Evolutionary conservation across 768 basidiomycete genomes (phyloP).

Genomic region (Cystobasidium onofrii): DNA sequence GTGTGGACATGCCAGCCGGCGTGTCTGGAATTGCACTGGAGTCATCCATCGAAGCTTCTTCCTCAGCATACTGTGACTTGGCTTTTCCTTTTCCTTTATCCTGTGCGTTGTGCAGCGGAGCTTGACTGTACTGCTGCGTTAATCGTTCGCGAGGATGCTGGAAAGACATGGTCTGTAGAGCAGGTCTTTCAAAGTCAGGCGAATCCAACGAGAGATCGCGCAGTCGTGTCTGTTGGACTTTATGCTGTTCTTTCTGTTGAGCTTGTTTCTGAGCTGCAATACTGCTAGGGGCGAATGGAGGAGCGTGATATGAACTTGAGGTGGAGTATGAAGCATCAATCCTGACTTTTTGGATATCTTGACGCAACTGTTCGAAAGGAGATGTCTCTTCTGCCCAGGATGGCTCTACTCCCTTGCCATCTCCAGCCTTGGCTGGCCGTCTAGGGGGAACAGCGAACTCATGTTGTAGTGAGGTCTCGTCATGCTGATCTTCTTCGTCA

Average conservation of each 20-base stretch:
- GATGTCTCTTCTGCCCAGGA: conserved; percentile 28
- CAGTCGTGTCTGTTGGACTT: conserved; percentile 9
- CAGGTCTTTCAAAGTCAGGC: conserved; percentile 38
- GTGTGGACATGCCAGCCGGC: conserved; percentile 6
- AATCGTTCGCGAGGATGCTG: not conserved
- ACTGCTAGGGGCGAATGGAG: conserved; percentile 9
- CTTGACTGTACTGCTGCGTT: conserved; percentile 1
- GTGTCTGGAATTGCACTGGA: not conserved
- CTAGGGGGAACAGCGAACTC: not conserved
- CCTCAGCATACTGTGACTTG: not conserved
- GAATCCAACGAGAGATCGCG: conserved; percentile 38
- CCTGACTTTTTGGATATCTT: conserved; percentile 25
- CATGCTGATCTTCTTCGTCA: not conserved
- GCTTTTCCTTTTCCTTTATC: not conserved
- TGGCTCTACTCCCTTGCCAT: not conserved
- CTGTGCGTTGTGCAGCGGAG: not conserved
- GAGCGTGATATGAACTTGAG: conserved; percentile 3
- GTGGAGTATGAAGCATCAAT: conserved; percentile 17
- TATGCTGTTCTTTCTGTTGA: conserved; percentile 19
- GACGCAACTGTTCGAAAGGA: conserved; percentile 29
- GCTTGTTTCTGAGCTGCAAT: conserved; percentile 7
- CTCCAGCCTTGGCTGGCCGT: not conserved
- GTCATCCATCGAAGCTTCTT: not conserved
- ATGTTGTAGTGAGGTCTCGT: not conserved
- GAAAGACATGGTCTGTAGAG: conserved; percentile 36